Evolutionary conservation across 23 red algal species (phyloP).

Genomic region (Gracilaria vermiculophylla): DNA sequence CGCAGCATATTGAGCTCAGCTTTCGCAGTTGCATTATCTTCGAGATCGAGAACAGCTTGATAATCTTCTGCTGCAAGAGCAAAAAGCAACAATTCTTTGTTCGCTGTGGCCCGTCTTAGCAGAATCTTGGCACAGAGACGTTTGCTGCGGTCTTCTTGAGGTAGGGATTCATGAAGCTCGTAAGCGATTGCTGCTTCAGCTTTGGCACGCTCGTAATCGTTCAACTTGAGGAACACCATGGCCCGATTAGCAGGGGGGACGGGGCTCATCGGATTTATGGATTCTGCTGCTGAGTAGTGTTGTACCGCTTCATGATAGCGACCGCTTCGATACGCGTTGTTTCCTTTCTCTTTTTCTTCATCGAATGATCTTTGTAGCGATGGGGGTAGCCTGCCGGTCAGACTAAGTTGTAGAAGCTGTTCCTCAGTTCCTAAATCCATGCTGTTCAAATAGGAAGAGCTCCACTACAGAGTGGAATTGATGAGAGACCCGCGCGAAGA

Average conservation of each 20-base stretch:
- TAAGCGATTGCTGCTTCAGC: conserved; percentile 37
- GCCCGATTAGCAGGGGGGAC: conserved; percentile 54
- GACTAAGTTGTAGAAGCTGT: conserved; percentile 30
- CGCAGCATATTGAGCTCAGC: background rate
- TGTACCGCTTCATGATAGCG: conserved; percentile 32
- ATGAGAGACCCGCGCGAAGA: too few relatives aligned
- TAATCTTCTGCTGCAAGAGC: conserved; percentile 57
- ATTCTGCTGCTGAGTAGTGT: conserved; percentile 32
- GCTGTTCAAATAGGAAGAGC: too few relatives aligned
- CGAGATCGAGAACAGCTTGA: conserved; percentile 12
- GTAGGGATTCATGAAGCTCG: conserved; percentile 37
- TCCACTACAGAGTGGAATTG: too few relatives aligned
- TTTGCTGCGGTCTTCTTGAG: background rate
- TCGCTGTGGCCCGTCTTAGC: conserved; percentile 34
- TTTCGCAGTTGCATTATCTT: conserved; percentile 26
- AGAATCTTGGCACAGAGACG: conserved; percentile 24
- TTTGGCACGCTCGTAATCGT: conserved; percentile 4
- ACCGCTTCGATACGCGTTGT: conserved; percentile 26
- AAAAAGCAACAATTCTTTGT: conserved; percentile 27
- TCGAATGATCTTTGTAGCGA: conserved; percentile 9
- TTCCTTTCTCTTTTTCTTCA: conserved; percentile 26
- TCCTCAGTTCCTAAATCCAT: conserved; percentile 10
- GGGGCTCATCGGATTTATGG: conserved; percentile 48
- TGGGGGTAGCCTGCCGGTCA: conserved; percentile 18
- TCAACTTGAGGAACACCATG: conserved; percentile 52